Base-by-base conservation (phyloP, 352 stramenopile species). In the Globisporangium emineosum region DNA sequence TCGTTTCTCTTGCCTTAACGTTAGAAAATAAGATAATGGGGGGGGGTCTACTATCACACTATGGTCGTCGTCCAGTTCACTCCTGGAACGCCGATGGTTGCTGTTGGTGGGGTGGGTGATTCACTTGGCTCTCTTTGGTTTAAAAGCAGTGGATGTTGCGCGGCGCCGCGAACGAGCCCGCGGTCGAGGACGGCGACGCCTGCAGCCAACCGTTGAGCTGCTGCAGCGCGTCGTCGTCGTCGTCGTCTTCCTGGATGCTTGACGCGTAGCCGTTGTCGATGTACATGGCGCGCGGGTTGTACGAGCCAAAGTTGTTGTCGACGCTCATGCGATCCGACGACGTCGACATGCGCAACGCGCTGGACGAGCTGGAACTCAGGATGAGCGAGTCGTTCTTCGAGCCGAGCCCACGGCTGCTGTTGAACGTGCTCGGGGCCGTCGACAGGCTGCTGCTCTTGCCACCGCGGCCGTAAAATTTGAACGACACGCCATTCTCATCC, bases 251-350 rank as follows among this genome's bases (percentile, higher is more conserved):
- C 62, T 85, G 70, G 66, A 91, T 88, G 67, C 79, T 87, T 42
- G 75, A 72, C 17, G 79, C 68, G 69, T 79, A 84, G 37, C 71
- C 71, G 59, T 70, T 73, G 23, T 86, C 77, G 35, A 83, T 73
- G 32, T 81, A 70, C 42, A 73, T 64, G 5, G 64, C 66, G 55
- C 75, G 71, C 30, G 75, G 78, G 69, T 91, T 90, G 62, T 82
- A 71, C 60, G 80, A 90, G 15, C 80, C 79, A 40, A 82, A 86
- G 67, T 92, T 90, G 54, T 82, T 87, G 66, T 92, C 83, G 32
- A 92, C 67, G 59, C 83, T 92, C 71, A 89, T 75, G 63, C 83
- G 79, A 59, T 90, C 81, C 35, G 83, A 88, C 53, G 64, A 63
- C 12, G 73, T 63, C 15, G 81, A 90, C 23, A 64, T 51, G 10